These are phyloP conservation scores for Fistulinella prunicolor DNA, from an alignment of 768 basidiomycete species.

Conservation along the genomic window DNA sequence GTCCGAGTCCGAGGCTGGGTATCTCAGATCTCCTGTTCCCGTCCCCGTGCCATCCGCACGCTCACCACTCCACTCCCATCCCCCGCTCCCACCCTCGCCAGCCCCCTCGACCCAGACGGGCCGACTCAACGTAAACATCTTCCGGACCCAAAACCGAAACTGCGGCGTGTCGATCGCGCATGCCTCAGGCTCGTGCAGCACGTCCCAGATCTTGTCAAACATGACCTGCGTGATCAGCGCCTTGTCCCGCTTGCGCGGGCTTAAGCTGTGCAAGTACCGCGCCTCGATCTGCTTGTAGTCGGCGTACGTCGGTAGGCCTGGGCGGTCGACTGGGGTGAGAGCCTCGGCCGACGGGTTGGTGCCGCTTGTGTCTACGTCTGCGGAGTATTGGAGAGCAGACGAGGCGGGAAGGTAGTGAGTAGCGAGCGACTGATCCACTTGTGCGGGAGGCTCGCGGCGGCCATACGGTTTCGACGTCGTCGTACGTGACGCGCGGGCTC, in stretches of 20 bases:
- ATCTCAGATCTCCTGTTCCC: background rate
- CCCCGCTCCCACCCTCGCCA: slow-evolving; percentile 16
- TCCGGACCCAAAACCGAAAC: slow-evolving; percentile 81
- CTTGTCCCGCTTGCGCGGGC: slow-evolving; percentile 58
- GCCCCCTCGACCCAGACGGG: slow-evolving; percentile 2
- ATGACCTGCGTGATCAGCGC: slow-evolving; percentile 68
- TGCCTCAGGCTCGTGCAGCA: slow-evolving; percentile 52
- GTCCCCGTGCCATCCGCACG: background rate
- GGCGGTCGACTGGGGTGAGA: slow-evolving; percentile 16
- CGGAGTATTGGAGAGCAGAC: background rate
- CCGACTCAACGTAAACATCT: slow-evolving; percentile 64
- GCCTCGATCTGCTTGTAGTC: slow-evolving; percentile 59
- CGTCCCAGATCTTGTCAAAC: slow-evolving; percentile 73
- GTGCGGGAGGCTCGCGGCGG: slow-evolving; percentile 10
- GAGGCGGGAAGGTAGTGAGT: background rate
- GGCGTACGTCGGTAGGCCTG: slow-evolving; percentile 60
- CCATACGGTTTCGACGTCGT: slow-evolving; percentile 22
- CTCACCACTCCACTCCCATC: background rate
- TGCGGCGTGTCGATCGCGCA: slow-evolving; percentile 53
- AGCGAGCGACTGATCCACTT: background rate
- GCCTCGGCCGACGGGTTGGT: background rate
- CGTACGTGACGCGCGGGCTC: slow-evolving; percentile 8
- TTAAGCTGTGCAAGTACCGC: slow-evolving; percentile 57
- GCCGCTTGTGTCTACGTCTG: background rate
- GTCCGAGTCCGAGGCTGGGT: slow-evolving; percentile 1